Evolutionary conservation across 768 basidiomycete genomes (phyloP).

Genomic region (Leucosporidium scottii): DNA sequence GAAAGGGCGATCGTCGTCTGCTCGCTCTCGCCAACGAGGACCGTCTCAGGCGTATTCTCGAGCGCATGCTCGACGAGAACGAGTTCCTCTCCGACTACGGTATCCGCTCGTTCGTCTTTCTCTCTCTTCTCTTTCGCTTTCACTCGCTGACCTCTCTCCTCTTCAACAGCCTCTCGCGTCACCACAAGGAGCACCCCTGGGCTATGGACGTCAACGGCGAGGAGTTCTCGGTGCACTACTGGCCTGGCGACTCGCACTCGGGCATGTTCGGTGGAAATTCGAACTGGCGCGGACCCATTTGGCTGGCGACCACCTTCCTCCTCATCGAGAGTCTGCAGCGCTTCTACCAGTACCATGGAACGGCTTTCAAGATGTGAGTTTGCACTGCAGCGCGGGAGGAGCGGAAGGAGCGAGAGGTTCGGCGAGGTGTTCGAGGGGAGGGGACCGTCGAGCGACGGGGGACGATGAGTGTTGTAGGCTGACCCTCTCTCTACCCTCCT

Average conservation of each 20-base stretch:
- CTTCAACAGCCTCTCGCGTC: conserved; percentile 64
- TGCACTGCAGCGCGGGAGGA: too few species aligned
- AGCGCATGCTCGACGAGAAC: conserved; percentile 95
- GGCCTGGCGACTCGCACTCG: conserved; percentile 94
- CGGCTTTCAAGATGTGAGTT: conserved; percentile 59
- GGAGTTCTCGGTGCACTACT: conserved; percentile 85
- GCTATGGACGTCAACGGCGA: conserved; percentile 89
- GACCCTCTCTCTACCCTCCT: background rate
- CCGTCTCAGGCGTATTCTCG: conserved; percentile 72
- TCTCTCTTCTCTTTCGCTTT: background rate
- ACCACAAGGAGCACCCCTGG: conserved; percentile 88
- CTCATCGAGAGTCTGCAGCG: conserved; percentile 93
- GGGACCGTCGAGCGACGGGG: too few species aligned
- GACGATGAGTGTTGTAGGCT: too few species aligned
- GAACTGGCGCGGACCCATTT: conserved; percentile 49
- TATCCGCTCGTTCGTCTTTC: conserved; percentile 72
- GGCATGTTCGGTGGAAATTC: conserved; percentile 84
- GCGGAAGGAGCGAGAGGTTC: too few species aligned
- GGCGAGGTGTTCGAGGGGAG: too few species aligned
- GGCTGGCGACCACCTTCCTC: conserved; percentile 94
- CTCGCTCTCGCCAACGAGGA: conserved; percentile 89
- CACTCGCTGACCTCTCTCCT: background rate
- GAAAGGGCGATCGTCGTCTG: conserved; percentile 76
- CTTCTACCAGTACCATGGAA: conserved; percentile 96
- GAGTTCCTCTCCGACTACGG: conserved; percentile 96